These are phyloP conservation scores for Alternaria alternata DNA, from an alignment of 2,329 filamentous ascomycete species.

Conservation along the genomic window DNA sequence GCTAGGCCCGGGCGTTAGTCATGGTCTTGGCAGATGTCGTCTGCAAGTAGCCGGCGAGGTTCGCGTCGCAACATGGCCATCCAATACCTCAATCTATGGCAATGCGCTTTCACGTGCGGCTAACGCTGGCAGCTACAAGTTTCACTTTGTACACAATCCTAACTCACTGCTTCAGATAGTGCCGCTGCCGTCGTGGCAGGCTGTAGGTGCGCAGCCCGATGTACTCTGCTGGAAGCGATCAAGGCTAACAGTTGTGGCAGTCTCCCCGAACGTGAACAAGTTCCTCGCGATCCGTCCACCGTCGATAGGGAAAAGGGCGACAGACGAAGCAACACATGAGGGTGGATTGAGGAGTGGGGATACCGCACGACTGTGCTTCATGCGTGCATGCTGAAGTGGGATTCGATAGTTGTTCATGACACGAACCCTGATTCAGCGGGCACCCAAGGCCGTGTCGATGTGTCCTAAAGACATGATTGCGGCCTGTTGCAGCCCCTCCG, in stretches of 20 bases:
- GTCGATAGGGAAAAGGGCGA: too few species aligned
- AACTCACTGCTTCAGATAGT: not conserved
- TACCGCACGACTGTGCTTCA: not conserved
- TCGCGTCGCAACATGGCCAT: not conserved
- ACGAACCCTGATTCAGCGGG: too few species aligned
- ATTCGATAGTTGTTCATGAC: too few species aligned
- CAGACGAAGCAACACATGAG: not conserved
- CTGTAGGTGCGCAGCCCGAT: not conserved
- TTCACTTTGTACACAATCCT: not conserved
- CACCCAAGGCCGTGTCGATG: too few species aligned
- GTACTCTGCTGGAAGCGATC: not conserved
- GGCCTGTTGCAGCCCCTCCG: too few species aligned
- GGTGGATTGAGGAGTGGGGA: not conserved
- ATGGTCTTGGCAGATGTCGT: slow-evolving; percentile 8
- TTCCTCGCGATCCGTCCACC: not conserved
- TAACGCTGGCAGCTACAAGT: not conserved
- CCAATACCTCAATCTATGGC: not conserved
- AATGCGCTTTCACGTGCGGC: not conserved
- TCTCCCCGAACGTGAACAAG: not conserved
- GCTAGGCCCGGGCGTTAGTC: slow-evolving; percentile 5
- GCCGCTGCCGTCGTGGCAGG: not conserved
- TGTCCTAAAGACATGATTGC: too few species aligned
- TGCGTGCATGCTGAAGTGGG: not conserved
- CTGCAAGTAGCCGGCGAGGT: not conserved
- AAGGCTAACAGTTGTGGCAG: not conserved